Conservation (phyloP, 805 yeast genomes). For the Jamesozyma gamospora region DNA sequence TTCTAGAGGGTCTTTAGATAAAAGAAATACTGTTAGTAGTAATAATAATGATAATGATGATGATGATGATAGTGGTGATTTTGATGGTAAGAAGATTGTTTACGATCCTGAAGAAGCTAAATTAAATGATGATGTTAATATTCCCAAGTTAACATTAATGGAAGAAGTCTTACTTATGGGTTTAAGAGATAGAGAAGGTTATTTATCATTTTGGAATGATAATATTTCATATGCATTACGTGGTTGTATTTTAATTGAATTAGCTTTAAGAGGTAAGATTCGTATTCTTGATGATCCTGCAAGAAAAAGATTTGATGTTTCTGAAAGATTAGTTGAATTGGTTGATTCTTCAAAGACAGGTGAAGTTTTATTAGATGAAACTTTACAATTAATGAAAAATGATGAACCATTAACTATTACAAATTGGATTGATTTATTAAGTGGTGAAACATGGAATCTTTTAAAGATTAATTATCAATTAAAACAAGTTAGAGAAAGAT, state of each 20-base stretch:
- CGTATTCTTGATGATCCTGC: conserved; percentile 87
- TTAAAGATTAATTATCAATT: conserved; percentile 90
- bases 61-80: conserved; percentile 15
- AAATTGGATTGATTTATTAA: conserved; percentile 86
- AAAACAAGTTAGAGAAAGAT: conserved; percentile 92
- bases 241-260: conserved; percentile 85
- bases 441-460: conserved; percentile 96
- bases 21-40: conserved; percentile 9
- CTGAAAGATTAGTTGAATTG: conserved; percentile 82
- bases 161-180: conserved; percentile 93
- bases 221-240: conserved; percentile 92
- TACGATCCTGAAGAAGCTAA: conserved; percentile 58
- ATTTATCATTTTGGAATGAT: conserved; percentile 95
- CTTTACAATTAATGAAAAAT: conserved; percentile 77
- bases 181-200: conserved; percentile 90
- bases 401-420: conserved; percentile 72
- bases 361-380: conserved; percentile 89
- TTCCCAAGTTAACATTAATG: conserved; percentile 85
- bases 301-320: conserved; percentile 75
- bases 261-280: conserved; percentile 85
- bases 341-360: conserved; percentile 83
- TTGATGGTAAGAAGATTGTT: conserved; percentile 51
- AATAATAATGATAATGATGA: conserved; percentile 7
- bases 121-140: conserved; percentile 29
- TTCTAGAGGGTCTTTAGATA: conserved; percentile 1